These are phyloP conservation scores for Ophiostoma ips DNA, from an alignment of 2,329 filamentous ascomycete genomes.

Conservation along the genomic window DNA sequence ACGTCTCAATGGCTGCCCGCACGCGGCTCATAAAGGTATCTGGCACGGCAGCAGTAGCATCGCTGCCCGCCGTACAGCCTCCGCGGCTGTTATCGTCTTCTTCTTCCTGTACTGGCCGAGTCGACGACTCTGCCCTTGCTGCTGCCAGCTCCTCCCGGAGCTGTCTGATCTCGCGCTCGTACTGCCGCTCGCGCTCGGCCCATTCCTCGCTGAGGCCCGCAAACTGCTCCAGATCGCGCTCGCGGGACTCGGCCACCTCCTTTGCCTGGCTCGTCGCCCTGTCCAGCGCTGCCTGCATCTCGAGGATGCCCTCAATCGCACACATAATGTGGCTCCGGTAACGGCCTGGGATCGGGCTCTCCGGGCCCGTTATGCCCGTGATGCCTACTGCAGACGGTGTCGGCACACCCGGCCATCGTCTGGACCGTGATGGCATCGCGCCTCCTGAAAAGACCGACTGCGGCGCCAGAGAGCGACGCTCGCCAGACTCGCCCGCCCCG, in stretches of 20 bases:
- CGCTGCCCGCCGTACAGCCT: not conserved
- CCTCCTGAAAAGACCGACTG: not conserved
- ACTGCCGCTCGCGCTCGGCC: conserved; percentile 24
- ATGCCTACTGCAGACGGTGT: not conserved
- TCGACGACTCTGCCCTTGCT: conserved; percentile 6
- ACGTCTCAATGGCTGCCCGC: not conserved
- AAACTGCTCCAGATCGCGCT: conserved; percentile 23
- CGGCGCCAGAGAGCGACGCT: not conserved
- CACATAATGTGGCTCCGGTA: conserved; percentile 29
- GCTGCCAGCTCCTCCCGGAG: conserved; percentile 23
- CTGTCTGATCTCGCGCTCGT: conserved; percentile 26
- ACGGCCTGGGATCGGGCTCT: conserved; percentile 24
- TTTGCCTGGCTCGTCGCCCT: conserved; percentile 15
- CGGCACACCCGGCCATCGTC: not conserved
- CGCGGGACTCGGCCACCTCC: conserved; percentile 19
- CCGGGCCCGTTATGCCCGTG: not conserved
- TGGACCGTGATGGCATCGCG: not conserved
- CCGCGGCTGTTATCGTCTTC: not conserved
- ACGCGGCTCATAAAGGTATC: not conserved
- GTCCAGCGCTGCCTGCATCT: conserved; percentile 16
- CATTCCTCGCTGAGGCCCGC: conserved; percentile 25
- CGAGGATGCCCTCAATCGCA: conserved; percentile 24
- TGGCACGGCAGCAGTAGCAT: not conserved
- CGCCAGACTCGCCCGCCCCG: not conserved
- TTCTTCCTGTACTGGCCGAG: not conserved